phyloP scores from a whole-genome alignment of 2,329 filamentous ascomycete species.

The Talaromyces rugulosus region DNA sequence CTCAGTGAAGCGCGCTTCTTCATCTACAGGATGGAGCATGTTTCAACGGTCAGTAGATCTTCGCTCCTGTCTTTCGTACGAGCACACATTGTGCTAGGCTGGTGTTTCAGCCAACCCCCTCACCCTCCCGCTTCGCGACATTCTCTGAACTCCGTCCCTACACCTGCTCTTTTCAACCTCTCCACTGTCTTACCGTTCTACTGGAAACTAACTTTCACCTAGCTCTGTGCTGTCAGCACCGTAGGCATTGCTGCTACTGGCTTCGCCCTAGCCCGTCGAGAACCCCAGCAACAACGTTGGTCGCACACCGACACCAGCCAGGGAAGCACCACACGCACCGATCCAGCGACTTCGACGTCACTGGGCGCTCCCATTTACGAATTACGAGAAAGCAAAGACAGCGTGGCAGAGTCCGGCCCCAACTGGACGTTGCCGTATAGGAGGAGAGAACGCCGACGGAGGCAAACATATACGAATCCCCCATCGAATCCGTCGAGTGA shows the following conservation, averaged over 20 bases:
- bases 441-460: slow-evolving; percentile 28
- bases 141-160: background rate
- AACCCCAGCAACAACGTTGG: slow-evolving; percentile 24
- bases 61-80: background rate
- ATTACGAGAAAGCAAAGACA: slow-evolving; percentile 15
- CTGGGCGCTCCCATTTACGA: slow-evolving; percentile 11
- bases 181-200: background rate
- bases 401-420: slow-evolving; percentile 14
- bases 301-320: slow-evolving; percentile 14
- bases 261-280: slow-evolving; percentile 52
- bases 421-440: slow-evolving; percentile 14
- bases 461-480: slow-evolving; percentile 33
- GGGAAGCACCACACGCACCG: slow-evolving; percentile 19
- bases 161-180: background rate
- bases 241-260: slow-evolving; percentile 58
- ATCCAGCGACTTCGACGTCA: slow-evolving; percentile 12
- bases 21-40: slow-evolving; percentile 24
- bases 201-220: slow-evolving; percentile 7
- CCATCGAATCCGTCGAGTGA: slow-evolving; percentile 25
- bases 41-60: slow-evolving; percentile 25
- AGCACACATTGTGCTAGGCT: background rate
- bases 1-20: slow-evolving; percentile 4
- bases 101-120: background rate
- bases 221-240: slow-evolving; percentile 62
- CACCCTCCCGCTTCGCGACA: background rate